Evolutionary conservation across 202 grass and related monocot species (phyloP).

Genomic region (Setaria viridis): DNA sequence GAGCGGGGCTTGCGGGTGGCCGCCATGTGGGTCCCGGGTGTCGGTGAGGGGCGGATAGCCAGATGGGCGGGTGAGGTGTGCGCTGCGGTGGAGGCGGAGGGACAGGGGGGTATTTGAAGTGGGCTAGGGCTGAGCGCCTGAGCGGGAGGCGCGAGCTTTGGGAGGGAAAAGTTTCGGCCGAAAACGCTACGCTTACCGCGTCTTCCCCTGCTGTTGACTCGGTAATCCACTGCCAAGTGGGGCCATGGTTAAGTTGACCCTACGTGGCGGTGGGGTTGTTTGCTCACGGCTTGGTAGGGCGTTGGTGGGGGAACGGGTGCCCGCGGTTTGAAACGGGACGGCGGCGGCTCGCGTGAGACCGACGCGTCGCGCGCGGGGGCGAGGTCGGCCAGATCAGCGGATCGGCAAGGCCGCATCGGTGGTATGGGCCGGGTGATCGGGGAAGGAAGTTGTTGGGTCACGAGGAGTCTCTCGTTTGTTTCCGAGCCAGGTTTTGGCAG

Average conservation of each 20-base stretch:
- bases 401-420: background rate
- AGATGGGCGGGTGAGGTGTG: background rate
- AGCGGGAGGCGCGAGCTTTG: conserved; percentile 43
- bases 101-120: conserved; percentile 49
- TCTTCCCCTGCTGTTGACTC: background rate
- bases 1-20: conserved; percentile 32
- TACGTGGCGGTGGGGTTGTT: background rate
- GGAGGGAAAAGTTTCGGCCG: conserved; percentile 38
- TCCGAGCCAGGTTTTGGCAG: too few species aligned
- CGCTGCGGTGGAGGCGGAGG: background rate
- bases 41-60: background rate
- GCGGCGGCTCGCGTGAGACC: background rate
- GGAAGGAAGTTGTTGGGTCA: too few species aligned
- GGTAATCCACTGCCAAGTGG: background rate
- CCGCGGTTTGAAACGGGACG: conserved; percentile 42
- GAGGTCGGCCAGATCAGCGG: background rate
- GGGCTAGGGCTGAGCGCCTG: conserved; percentile 46
- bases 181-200: background rate
- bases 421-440: background rate
- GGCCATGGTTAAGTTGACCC: accelerated
- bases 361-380: background rate
- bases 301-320: background rate
- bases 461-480: too few species aligned
- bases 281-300: too few species aligned
- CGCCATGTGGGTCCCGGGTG: conserved; percentile 47